Evolutionary conservation across 2,329 filamentous ascomycete genomes (phyloP), one percentile per base, ranked within the genome.

Genomic region (Monosporascus sp.): DNA sequence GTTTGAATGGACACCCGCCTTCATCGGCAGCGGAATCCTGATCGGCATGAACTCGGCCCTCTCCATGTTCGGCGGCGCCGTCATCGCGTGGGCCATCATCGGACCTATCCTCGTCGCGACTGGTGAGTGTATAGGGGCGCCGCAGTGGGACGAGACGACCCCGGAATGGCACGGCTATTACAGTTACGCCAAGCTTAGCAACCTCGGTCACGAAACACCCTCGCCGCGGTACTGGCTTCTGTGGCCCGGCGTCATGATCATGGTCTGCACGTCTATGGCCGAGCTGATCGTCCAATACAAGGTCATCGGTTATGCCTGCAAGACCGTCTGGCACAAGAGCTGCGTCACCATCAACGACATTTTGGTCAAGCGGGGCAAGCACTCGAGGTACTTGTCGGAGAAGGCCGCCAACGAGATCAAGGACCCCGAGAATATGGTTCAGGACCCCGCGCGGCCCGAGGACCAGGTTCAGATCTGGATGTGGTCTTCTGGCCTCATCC

Each of bases 31-130:
- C 43, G 80, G 79, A 44, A 80, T 83, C 68, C 73, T 83, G 43
- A 79, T 82, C 57, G 80, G 80, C 52, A 69, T 83, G 57, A 83
- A 84, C 66, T 75, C 79, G 35, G 77, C 80, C 41, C 69, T 82
- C 56, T 84, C 80, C 41, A 78, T 83, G 70, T 79, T 83, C 50
- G 70, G 61, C 27, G 81, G 82, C 31, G 76, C 75, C 22, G 65
- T 83, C 48, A 65, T 82, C 20, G 79, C 80, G 27, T 83, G 80
- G 80, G 72, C 59, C 49, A 55, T 84, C 55, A 82, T 84, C 53
- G 81, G 80, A 1, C 82, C 82, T 22, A 60, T 74, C 17, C 75
- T 84, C 9, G 78, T 84, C 4, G 72, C 77, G 63, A 75, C 79
- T 56, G 75, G 75, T 55, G 71, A 64, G 70, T 78, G 58, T 73